Percentiles rank a stretch among this genome's conserved stretches.
These are phyloP conservation scores for Chytridium lagenaria DNA, from an alignment of 371 early-diverging fungal species.

Conservation along the genomic window DNA sequence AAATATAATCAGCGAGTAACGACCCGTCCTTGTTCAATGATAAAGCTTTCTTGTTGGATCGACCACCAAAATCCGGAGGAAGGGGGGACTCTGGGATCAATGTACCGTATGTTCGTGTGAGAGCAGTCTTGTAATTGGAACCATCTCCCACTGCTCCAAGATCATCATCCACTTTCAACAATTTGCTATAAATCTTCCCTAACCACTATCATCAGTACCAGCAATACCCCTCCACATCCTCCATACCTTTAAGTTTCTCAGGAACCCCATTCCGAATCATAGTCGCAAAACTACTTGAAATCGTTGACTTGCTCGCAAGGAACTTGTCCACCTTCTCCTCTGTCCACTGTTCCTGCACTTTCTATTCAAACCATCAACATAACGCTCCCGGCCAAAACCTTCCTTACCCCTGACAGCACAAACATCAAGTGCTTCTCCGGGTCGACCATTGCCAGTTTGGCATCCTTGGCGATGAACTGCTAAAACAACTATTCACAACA, in stretches of 20 bases:
- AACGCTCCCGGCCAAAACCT: not conserved
- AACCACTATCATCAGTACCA: conserved; percentile 3
- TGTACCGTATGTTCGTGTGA: conserved; percentile 40
- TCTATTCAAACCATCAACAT: not conserved
- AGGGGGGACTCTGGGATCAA: conserved; percentile 43
- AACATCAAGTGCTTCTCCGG: not conserved
- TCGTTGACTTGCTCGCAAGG: not conserved
- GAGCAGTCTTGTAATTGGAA: conserved; percentile 34
- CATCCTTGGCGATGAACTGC: conserved; percentile 3
- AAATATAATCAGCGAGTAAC: conserved; percentile 38
- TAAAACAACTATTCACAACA: not conserved
- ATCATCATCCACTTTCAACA: conserved; percentile 40
- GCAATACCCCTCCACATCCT: not conserved
- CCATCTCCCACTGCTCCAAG: conserved; percentile 27
- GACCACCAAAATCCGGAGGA: conserved; percentile 52
- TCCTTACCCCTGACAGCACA: conserved; percentile 1
- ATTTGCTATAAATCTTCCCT: conserved; percentile 39
- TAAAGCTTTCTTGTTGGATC: conserved; percentile 25
- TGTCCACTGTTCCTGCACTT: conserved; percentile 1
- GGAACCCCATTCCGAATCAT: conserved; percentile 3
- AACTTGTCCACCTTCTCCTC: not conserved
- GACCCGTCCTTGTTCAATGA: conserved; percentile 36
- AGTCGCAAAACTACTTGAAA: not conserved
- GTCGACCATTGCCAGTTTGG: conserved; percentile 7
- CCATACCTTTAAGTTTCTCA: conserved; percentile 10